phyloP scores from a whole-genome alignment of 768 basidiomycete species.

The Crassisporium funariophilum region DNA sequence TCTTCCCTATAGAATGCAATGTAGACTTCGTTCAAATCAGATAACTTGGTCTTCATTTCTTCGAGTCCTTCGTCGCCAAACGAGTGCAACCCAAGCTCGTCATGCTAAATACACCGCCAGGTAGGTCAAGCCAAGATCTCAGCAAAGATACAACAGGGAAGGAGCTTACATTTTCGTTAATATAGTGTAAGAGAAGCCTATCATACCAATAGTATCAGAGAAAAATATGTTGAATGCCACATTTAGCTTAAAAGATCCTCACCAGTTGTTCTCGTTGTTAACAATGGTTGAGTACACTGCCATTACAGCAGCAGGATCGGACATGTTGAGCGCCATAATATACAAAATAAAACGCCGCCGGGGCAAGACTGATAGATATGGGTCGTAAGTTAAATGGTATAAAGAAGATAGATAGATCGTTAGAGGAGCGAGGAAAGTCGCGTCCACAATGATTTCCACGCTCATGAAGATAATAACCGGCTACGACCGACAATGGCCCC shows the following conservation, averaged over 20 bases:
- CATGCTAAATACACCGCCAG: constrained; percentile 27
- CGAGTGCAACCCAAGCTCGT: constrained; percentile 42
- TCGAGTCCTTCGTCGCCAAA: constrained; percentile 44
- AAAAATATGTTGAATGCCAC: constrained; percentile 1
- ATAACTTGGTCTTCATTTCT: constrained; percentile 47
- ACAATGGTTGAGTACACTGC: constrained; percentile 32
- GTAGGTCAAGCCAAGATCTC: constrained; percentile 8
- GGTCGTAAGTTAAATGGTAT: too few relatives aligned
- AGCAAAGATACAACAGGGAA: neutral
- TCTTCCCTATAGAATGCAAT: constrained; percentile 51
- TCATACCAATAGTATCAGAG: constrained; percentile 1
- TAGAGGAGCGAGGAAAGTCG: neutral
- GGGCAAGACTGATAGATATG: too few relatives aligned
- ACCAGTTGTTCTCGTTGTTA: constrained; percentile 30
- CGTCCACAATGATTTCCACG: neutral
- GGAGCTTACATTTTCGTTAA: constrained; percentile 26
- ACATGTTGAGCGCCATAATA: constrained; percentile 30
- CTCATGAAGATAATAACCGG: neutral
- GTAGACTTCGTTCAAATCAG: constrained; percentile 39
- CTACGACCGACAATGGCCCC: too few relatives aligned
- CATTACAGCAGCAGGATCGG: constrained; percentile 29
- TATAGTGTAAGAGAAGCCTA: constrained; percentile 30
- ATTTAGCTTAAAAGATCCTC: neutral
- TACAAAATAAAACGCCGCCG: constrained; percentile 12
- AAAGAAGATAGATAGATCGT: neutral